Base-by-base conservation (phyloP, 2,329 filamentous ascomycete species). In the Hymenoscyphus repandus region DNA sequence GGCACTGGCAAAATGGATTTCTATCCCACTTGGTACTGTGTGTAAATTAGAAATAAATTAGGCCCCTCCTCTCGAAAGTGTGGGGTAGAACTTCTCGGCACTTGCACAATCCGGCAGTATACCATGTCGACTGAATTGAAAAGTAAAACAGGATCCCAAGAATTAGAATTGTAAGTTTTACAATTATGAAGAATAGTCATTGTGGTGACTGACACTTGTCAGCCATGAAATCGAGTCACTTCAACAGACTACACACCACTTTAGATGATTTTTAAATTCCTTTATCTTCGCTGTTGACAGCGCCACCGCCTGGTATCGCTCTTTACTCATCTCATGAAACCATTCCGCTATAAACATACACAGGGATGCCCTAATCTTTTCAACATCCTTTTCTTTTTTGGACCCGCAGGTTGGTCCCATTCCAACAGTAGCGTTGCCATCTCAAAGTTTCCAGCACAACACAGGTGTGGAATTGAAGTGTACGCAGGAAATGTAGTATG, bases 291-390 rank as follows among this genome's bases (percentile, higher is more conserved):
- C 44, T 40, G 37, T 40, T 50, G 32, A 45, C 53, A 44, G 38
- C 49, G 27, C 27, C 22, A 13, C 6, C 10, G 38, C 50, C 20
- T 55, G 50, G 53, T 55, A 50, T 53, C 44, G 33, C 42, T 49
- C 45, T 46, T 41, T 49, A 32, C 42, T 49, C 49, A 47, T 47
- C 34, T 52, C 49, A 52, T 50, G 50, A 52, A 50, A 20, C 50
- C 47, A 42, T 52, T 41, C 42, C 45, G 37, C 39, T 52, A 55
- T 55, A 55, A 52, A 55, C 50, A 55, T 55, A 55, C 53, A 55
- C 27, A 50, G 48, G 48, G 47, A 50, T 50, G 47, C 41, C 40
- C 48, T n/a, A 33, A 46, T 45, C 42, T 50, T 45, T 33, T 47
- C 37, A 34, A 48, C 45, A 44, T 38, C 39, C 45, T 47, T 38